Evolutionary conservation across 2,329 filamentous ascomycete genomes (phyloP).

Genomic region (Claviceps sp.): DNA sequence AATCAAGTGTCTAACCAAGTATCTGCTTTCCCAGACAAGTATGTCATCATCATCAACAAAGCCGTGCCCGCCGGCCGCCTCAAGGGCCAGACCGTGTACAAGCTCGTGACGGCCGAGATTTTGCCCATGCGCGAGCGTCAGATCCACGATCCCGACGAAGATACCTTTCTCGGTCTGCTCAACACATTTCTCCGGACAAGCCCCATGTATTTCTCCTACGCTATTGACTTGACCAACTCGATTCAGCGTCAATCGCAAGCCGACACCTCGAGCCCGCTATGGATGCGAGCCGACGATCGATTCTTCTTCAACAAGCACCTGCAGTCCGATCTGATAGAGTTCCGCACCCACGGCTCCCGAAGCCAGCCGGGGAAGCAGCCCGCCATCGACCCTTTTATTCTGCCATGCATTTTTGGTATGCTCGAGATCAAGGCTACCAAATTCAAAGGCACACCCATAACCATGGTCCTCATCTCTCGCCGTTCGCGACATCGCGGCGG

Average conservation of each 20-base stretch:
- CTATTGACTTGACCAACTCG: conserved; percentile 88
- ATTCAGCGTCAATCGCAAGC: conserved; percentile 85
- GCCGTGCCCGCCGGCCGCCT: conserved; percentile 79
- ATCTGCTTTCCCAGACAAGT: conserved; percentile 53
- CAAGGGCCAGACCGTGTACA: conserved; percentile 94
- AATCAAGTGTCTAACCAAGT: background rate
- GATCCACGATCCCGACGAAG: conserved; percentile 86
- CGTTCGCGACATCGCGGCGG: conserved; percentile 79
- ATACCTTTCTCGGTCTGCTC: conserved; percentile 73
- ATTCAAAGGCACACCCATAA: conserved; percentile 74
- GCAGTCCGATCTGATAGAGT: conserved; percentile 81
- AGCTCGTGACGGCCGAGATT: conserved; percentile 80
- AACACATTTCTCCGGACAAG: conserved; percentile 69
- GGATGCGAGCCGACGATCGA: conserved; percentile 86
- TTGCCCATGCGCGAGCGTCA: conserved; percentile 85
- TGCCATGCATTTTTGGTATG: conserved; percentile 95
- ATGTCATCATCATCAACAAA: conserved; percentile 93
- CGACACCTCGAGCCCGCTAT: conserved; percentile 60
- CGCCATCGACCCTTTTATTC: conserved; percentile 76
- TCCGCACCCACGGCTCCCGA: conserved; percentile 51
- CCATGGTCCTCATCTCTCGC: conserved; percentile 75
- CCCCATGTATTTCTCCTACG: conserved; percentile 97
- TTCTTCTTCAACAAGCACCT: conserved; percentile 99
- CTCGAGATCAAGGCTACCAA: conserved; percentile 77
- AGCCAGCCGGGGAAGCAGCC: conserved; percentile 57